Evolutionary conservation across 2,329 filamentous ascomycete genomes (phyloP).

Genomic region (Epichloe typhina): DNA sequence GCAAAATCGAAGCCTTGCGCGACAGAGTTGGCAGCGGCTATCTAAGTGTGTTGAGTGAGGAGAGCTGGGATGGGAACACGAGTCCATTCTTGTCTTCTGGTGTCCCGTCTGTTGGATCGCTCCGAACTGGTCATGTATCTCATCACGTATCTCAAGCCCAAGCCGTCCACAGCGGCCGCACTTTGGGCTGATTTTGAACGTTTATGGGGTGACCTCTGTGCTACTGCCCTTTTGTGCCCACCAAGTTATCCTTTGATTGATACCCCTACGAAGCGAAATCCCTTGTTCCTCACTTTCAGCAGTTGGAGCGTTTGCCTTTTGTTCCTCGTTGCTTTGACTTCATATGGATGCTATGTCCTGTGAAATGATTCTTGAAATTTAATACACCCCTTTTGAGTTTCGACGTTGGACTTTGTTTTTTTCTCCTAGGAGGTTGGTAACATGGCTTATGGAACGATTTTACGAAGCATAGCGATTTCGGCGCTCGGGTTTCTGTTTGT

Average conservation of each 20-base stretch:
- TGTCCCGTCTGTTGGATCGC: constrained; percentile 15
- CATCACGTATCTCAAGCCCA: constrained; percentile 25
- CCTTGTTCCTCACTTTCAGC: not conserved
- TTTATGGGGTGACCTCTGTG: not conserved
- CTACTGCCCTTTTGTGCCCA: not conserved
- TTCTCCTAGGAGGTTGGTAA: constrained; percentile 9
- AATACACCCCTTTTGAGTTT: not conserved
- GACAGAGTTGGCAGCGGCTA: constrained; percentile 80
- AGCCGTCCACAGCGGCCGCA: constrained; percentile 40
- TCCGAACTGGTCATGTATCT: constrained; percentile 18
- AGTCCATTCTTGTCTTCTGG: constrained; percentile 10
- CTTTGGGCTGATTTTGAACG: constrained; percentile 27
- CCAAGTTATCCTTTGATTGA: constrained; percentile 3
- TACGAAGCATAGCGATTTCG: constrained; percentile 28
- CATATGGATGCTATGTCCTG: not conserved
- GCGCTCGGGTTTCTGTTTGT: constrained; percentile 16
- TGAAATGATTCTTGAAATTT: not conserved
- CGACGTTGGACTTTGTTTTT: not conserved
- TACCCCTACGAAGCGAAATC: not conserved
- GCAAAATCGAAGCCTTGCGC: constrained; percentile 75
- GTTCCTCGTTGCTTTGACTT: not conserved
- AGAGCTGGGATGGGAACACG: constrained; percentile 43
- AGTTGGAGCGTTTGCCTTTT: not conserved
- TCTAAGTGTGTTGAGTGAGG: constrained; percentile 74
- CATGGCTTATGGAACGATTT: constrained; percentile 11